These are phyloP conservation scores for Blastobotrys arbuscula DNA, from an alignment of 1,139 yeast genomes.

Conservation along the genomic window DNA sequence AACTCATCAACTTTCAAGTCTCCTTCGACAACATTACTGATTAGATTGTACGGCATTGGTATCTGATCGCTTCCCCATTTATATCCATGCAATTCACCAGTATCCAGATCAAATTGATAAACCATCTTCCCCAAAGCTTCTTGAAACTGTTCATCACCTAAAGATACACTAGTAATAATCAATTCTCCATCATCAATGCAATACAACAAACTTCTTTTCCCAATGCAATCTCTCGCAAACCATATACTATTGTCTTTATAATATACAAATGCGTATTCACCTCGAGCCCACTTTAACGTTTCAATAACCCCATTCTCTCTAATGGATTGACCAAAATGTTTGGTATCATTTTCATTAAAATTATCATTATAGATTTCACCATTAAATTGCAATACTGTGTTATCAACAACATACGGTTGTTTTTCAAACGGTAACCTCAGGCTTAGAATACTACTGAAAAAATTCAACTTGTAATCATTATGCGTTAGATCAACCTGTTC, in stretches of 20 bases:
- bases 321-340: constrained; percentile 36
- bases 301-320: constrained; percentile 26
- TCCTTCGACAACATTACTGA: constrained; percentile 1
- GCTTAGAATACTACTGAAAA: constrained; percentile 68
- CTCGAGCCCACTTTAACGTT: constrained; percentile 45
- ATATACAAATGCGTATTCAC: constrained; percentile 74
- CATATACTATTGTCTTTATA: constrained; percentile 42
- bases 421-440: constrained; percentile 67
- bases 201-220: constrained; percentile 68
- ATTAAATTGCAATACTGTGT: constrained; percentile 59
- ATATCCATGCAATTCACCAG: constrained; percentile 6
- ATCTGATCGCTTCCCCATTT: constrained; percentile 13
- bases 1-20: constrained; percentile 16
- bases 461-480: constrained; percentile 8
- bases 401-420: constrained; percentile 51
- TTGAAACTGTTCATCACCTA: constrained; percentile 15
- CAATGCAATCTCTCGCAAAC: constrained; percentile 82
- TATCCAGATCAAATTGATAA: constrained; percentile 21
- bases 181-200: constrained; percentile 31
- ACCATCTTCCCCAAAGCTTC: constrained; percentile 33
- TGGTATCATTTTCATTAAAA: constrained; percentile 48
- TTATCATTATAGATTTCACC: constrained; percentile 76
- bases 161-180: constrained; percentile 29
- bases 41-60: constrained; percentile 15
- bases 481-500: background rate